Percentiles rank a stretch among this genome's conserved stretches.
These are phyloP conservation scores for Orbilia brochopaga DNA, from an alignment of 2,329 filamentous ascomycete species.

Conservation along the genomic window DNA sequence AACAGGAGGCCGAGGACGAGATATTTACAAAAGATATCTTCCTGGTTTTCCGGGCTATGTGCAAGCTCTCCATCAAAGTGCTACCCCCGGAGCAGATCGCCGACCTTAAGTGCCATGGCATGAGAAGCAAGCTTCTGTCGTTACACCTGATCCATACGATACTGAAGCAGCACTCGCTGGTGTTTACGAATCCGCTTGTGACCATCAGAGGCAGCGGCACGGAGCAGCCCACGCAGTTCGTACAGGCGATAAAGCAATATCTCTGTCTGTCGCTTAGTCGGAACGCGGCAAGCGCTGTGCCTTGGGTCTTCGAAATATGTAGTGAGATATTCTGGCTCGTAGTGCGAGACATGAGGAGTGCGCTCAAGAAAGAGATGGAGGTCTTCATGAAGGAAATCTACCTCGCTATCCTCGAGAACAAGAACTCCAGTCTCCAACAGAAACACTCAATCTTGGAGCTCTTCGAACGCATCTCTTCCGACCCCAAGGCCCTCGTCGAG, in stretches of 20 bases:
- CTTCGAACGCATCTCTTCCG: conserved; percentile 79
- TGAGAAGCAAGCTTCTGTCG: conserved; percentile 95
- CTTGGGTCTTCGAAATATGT: conserved; percentile 90
- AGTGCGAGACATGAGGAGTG: conserved; percentile 88
- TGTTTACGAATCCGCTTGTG: conserved; percentile 89
- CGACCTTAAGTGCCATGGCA: conserved; percentile 89
- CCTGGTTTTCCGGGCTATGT: conserved; percentile 94
- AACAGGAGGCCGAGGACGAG: conserved; percentile 78
- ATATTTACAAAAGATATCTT: conserved; percentile 97
- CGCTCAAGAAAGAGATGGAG: conserved; percentile 98
- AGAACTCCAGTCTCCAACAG: conserved; percentile 83
- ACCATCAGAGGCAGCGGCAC: conserved; percentile 92
- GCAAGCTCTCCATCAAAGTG: conserved; percentile 93
- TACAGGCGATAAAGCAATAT: conserved; percentile 96
- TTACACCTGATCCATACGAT: conserved; percentile 94
- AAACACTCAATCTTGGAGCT: conserved; percentile 91
- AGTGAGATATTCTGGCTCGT: conserved; percentile 98
- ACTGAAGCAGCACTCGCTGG: conserved; percentile 87
- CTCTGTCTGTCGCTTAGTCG: conserved; percentile 91
- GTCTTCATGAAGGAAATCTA: conserved; percentile 99
- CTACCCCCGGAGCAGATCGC: conserved; percentile 88
- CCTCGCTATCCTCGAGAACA: conserved; percentile 84
- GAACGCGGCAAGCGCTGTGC: conserved; percentile 92
- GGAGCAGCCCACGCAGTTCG: conserved; percentile 80
- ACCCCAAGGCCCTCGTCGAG: conserved; percentile 88